These are phyloP conservation scores for Acidiella bohemica DNA, from an alignment of 495 filamentous ascomycete genomes.

Conservation along the genomic window DNA sequence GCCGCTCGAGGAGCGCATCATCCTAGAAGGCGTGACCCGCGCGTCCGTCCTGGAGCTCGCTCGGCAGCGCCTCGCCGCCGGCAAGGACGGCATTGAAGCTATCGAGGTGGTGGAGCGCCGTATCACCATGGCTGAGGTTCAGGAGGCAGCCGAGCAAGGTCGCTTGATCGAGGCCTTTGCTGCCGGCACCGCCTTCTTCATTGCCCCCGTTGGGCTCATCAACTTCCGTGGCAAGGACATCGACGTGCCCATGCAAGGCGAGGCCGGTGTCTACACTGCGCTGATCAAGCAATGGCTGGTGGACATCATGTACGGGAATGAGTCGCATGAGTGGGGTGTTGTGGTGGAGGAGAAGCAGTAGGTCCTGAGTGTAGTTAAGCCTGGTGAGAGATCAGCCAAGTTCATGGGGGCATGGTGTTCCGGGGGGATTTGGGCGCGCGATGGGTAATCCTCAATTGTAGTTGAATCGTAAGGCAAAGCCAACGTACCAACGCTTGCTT, in stretches of 20 bases:
- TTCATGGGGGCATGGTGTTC: no score
- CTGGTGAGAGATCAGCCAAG: no score
- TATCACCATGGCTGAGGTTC: slow-evolving; percentile 68
- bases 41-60: slow-evolving; percentile 62
- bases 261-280: slow-evolving; percentile 49
- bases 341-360: slow-evolving; percentile 39
- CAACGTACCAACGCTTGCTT: no score
- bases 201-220: slow-evolving; percentile 60
- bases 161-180: slow-evolving; percentile 74
- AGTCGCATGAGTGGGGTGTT: slow-evolving; percentile 65
- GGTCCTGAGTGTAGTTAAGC: no score
- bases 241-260: slow-evolving; percentile 44
- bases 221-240: slow-evolving; percentile 59
- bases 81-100: slow-evolving; percentile 34
- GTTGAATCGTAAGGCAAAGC: no score
- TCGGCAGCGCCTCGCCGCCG: slow-evolving; percentile 38
- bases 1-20: slow-evolving; percentile 63
- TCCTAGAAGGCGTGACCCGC: slow-evolving; percentile 74
- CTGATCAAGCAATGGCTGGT: slow-evolving; percentile 64
- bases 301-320: slow-evolving; percentile 78
- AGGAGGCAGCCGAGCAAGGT: slow-evolving; percentile 58
- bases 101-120: slow-evolving; percentile 64
- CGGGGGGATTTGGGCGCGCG: no score
- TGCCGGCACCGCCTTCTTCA: slow-evolving; percentile 80
- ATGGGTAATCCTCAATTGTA: no score